Conservation (phyloP, 192 early-diverging fungal species). For the Coemansia sp. region DNA sequence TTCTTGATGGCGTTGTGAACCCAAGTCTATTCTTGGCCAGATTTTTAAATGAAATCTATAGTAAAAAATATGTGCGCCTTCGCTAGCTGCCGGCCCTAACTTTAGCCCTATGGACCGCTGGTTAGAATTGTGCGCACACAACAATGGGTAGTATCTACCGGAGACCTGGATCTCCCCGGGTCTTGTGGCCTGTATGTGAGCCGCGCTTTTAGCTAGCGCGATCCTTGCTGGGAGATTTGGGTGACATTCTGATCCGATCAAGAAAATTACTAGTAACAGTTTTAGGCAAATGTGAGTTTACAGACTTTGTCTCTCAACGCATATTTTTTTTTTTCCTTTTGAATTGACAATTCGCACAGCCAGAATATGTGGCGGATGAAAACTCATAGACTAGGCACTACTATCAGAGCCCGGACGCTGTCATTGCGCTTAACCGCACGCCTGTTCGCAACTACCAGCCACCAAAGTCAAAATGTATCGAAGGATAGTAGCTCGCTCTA, state of each 20-base stretch:
- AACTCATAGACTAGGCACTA: not conserved
- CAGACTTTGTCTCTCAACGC: not conserved
- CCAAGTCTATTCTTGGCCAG: not conserved
- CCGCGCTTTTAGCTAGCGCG: not conserved
- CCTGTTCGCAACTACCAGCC: not conserved
- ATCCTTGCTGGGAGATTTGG: constrained; percentile 11
- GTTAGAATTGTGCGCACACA: constrained; percentile 28
- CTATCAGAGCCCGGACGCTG: not conserved
- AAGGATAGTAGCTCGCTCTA: constrained; percentile 12
- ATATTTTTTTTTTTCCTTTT: not conserved
- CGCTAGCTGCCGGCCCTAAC: constrained; percentile 9
- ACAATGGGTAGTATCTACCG: constrained; percentile 8
- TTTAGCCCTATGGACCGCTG: not conserved
- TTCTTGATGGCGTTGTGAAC: constrained; percentile 5
- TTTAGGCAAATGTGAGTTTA: not conserved
- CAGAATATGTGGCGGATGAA: constrained; percentile 1
- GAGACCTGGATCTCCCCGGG: constrained; percentile 18
- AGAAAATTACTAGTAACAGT: not conserved
- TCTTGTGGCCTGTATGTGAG: constrained; percentile 18
- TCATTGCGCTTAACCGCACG: not conserved
- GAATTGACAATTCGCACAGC: not conserved
- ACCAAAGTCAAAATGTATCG: not conserved
- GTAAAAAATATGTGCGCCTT: constrained; percentile 23
- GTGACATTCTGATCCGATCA: not conserved
- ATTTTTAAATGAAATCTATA: not conserved